phyloP scores from a whole-genome alignment of 495 filamentous ascomycete species.

The Aspergillus cavernicola region DNA sequence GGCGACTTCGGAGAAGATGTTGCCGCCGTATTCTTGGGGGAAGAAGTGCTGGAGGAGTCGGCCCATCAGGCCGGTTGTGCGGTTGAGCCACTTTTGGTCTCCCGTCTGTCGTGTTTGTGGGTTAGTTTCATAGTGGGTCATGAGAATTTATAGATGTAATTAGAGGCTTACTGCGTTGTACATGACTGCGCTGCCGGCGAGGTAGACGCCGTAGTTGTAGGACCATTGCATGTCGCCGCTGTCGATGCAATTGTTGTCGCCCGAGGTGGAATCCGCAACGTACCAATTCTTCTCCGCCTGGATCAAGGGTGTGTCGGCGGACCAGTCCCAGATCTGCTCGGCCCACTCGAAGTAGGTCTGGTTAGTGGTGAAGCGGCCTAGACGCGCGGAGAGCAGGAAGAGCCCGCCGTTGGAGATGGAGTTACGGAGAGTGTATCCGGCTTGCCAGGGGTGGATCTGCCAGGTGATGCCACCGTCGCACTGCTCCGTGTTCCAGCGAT shows the following conservation, averaged over 20 bases:
- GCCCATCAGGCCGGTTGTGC: slow-evolving; percentile 50
- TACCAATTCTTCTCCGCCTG: slow-evolving; percentile 39
- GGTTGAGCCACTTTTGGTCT: slow-evolving; percentile 47
- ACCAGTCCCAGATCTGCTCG: slow-evolving; percentile 60
- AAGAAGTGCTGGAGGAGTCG: slow-evolving; percentile 52
- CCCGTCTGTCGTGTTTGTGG: slow-evolving; percentile 47
- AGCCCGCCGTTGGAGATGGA: slow-evolving; percentile 61
- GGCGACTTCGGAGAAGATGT: slow-evolving; percentile 62
- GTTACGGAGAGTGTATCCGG: slow-evolving; percentile 60
- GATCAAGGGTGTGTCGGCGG: slow-evolving; percentile 49
- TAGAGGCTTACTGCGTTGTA: slow-evolving; percentile 51
- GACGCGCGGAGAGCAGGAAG: slow-evolving; percentile 61
- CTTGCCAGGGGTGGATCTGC: slow-evolving; percentile 48
- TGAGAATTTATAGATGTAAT: no score
- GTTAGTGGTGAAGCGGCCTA: slow-evolving; percentile 63
- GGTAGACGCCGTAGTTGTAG: slow-evolving; percentile 64
- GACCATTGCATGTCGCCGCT: slow-evolving; percentile 59
- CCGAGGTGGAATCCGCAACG: slow-evolving; percentile 55
- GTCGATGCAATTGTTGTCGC: slow-evolving; percentile 49
- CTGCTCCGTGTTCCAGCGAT: slow-evolving; percentile 40
- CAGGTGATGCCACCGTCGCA: slow-evolving; percentile 48
- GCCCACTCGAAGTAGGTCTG: slow-evolving; percentile 62
- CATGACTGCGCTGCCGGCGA: slow-evolving; percentile 64
- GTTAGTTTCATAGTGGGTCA: no score
- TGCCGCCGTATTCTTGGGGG: slow-evolving; percentile 37